phyloP scores from a whole-genome alignment of 257 asterid genomes.

The Scutellaria barbata region DNA sequence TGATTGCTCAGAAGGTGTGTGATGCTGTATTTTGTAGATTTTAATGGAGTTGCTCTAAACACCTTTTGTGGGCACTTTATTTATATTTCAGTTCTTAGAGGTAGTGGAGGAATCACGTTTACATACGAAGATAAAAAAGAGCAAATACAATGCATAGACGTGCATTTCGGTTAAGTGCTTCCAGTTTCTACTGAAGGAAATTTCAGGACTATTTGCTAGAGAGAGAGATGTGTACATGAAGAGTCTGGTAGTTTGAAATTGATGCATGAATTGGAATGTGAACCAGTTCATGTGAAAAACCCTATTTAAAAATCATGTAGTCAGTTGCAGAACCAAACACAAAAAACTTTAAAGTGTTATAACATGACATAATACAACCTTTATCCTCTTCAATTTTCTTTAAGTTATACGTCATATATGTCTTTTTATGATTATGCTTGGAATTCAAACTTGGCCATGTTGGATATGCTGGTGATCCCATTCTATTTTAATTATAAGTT shows the following conservation, averaged over 20 bases:
- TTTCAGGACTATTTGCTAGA: neutral
- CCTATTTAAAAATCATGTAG: neutral
- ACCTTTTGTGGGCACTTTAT: constrained; percentile 5
- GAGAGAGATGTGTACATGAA: neutral
- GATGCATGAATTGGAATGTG: neutral
- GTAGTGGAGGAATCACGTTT: neutral
- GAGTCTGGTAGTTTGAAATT: constrained; percentile 16
- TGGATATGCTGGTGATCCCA: too few relatives aligned
- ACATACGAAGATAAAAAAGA: neutral
- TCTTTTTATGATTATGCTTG: too few relatives aligned
- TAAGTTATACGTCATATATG: too few relatives aligned
- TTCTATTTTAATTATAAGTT: neutral
- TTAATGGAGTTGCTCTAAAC: constrained; percentile 10
- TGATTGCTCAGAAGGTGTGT: constrained; percentile 80
- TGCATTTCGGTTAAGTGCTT: neutral
- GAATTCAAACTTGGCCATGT: too few relatives aligned
- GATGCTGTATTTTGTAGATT: neutral
- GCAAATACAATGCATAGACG: neutral
- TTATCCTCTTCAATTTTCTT: neutral
- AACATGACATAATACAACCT: too few relatives aligned
- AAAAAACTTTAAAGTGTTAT: neutral
- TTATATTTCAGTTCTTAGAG: neutral
- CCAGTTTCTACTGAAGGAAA: neutral
- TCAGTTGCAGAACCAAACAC: neutral
- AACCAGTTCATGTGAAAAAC: neutral